These are phyloP conservation scores for Apiospora sp. DNA, from an alignment of 2,329 filamentous ascomycete species.

Conservation along the genomic window DNA sequence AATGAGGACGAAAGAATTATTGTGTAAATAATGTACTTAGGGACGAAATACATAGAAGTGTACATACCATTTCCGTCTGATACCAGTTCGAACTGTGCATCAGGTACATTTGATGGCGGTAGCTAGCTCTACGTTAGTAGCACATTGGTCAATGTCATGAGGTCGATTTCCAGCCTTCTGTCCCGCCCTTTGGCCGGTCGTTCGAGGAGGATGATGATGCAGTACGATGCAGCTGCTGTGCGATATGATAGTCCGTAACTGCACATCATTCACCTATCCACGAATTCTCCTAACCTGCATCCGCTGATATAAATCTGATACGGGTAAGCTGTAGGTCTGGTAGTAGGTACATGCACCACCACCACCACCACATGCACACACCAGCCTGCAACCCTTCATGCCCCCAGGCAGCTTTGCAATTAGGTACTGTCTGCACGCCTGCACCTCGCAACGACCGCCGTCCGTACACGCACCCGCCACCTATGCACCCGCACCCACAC, in stretches of 20 bases:
- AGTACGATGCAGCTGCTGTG: slow-evolving; percentile 6
- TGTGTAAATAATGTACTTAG: neutral
- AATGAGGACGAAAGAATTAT: slow-evolving; percentile 2
- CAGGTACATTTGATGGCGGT: neutral
- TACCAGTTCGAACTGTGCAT: neutral
- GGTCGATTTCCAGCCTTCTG: neutral
- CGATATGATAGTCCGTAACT: slow-evolving; percentile 13
- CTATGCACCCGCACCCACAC: neutral
- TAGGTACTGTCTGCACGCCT: neutral
- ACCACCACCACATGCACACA: neutral
- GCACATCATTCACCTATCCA: slow-evolving; percentile 10
- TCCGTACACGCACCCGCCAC: neutral
- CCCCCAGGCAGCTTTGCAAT: neutral
- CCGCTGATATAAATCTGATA: too few relatives aligned
- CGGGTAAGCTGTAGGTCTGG: too few relatives aligned
- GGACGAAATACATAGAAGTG: neutral
- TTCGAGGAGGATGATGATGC: neutral
- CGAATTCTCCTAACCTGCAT: too few relatives aligned
- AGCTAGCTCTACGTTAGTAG: neutral
- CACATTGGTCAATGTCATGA: neutral
- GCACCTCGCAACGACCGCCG: neutral
- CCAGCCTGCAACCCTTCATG: neutral
- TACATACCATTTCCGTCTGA: neutral
- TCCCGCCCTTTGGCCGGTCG: neutral
- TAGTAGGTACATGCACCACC: neutral